Conservation (phyloP, 768 basidiomycete genomes). For the Plicaturopsis crispa region DNA sequence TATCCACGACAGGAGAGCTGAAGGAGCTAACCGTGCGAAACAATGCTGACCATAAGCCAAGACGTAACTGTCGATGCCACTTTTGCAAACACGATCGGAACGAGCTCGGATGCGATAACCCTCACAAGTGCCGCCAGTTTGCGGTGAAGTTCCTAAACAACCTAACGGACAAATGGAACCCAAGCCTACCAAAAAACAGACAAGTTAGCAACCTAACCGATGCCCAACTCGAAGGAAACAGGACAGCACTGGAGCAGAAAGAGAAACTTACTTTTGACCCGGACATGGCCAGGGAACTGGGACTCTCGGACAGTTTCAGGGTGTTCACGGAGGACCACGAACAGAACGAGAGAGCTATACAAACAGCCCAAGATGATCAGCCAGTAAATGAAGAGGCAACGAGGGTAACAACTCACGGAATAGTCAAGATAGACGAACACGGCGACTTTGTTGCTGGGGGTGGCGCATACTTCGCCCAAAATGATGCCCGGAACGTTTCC, state of each 20-base stretch:
- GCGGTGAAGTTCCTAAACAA: conserved; percentile 1
- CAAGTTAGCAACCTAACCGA: neutral
- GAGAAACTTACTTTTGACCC: neutral
- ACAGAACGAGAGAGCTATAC: no score
- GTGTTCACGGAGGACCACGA: neutral
- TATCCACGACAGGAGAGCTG: neutral
- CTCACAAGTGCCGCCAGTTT: conserved; percentile 1
- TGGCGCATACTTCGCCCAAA: neutral
- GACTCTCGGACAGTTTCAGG: neutral
- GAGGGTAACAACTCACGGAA: no score
- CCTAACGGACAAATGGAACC: conserved; percentile 2
- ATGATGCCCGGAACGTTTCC: neutral
- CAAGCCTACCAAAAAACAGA: neutral
- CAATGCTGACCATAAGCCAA: neutral
- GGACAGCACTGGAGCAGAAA: neutral
- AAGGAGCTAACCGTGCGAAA: neutral
- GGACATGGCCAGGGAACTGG: neutral
- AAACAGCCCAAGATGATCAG: neutral
- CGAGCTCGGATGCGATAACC: conserved; percentile 1
- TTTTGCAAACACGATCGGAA: conserved; percentile 1
- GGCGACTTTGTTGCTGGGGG: neutral
- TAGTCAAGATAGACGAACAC: no score
- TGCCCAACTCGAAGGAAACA: neutral
- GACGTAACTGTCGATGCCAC: conserved; percentile 1
- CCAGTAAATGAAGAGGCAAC: neutral